Percentiles rank a stretch among this genome's conserved stretches.
Evolutionary conservation across 305 asterid species (phyloP).

Genomic region (Stenogyne calaminthoides): DNA sequence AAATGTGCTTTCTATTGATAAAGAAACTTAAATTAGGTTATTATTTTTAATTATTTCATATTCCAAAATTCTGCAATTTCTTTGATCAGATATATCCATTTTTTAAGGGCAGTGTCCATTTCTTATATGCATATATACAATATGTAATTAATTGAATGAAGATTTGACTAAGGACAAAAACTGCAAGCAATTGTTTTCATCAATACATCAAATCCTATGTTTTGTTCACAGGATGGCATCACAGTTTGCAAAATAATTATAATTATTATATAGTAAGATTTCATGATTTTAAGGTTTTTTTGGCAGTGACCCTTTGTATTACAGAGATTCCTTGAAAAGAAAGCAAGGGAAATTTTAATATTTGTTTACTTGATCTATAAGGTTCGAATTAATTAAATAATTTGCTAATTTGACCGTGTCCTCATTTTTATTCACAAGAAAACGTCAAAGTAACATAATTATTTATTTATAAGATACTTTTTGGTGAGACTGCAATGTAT

Average conservation of each 20-base stretch:
- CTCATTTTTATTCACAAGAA: not conserved
- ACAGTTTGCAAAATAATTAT: not conserved
- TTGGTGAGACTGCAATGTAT: not conserved
- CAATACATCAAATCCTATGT: not conserved
- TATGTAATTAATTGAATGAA: too few species aligned
- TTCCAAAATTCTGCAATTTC: too few species aligned
- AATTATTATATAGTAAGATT: not conserved
- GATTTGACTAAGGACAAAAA: not conserved
- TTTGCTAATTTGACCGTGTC: not conserved
- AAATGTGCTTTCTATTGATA: too few species aligned
- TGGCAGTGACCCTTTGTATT: slow-evolving; percentile 17
- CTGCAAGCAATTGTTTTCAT: not conserved
- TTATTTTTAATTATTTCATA: too few species aligned
- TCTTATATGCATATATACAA: too few species aligned
- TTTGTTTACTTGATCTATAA: not conserved
- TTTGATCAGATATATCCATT: too few species aligned
- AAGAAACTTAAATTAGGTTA: too few species aligned
- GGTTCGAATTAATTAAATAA: not conserved
- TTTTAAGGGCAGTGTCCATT: too few species aligned
- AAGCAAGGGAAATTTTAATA: not conserved
- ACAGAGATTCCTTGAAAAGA: slow-evolving; percentile 16
- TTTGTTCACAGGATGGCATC: not conserved
- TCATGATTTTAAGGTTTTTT: not conserved
- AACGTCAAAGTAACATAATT: not conserved
- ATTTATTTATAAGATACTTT: not conserved